Evolutionary conservation across 345 rosid species (phyloP).

Genomic region (Clarkia xantiana): DNA sequence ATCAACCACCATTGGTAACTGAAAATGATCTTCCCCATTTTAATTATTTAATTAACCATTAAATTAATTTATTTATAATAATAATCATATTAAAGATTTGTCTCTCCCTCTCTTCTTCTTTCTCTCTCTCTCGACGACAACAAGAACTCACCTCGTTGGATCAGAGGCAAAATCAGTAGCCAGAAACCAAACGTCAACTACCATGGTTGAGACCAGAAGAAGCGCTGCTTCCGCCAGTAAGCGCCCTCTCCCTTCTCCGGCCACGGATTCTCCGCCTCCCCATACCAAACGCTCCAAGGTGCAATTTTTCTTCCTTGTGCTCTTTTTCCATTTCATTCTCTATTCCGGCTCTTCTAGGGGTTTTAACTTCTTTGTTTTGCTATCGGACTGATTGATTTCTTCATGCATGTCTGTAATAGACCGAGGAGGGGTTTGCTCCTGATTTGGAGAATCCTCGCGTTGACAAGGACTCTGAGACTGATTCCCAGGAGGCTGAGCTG

Average conservation of each 20-base stretch:
- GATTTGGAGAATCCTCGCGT: slow-evolving; percentile 19
- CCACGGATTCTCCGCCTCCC: slow-evolving; percentile 31
- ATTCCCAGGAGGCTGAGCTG: slow-evolving; percentile 41
- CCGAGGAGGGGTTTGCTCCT: slow-evolving; percentile 8
- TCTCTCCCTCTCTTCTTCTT: no score
- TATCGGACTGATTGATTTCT: background rate
- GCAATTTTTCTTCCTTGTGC: slow-evolving; percentile 5
- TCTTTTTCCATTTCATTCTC: background rate
- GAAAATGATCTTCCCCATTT: no score
- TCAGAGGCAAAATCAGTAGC: background rate
- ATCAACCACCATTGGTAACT: no score
- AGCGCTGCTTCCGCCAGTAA: slow-evolving; percentile 76
- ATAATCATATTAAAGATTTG: no score
- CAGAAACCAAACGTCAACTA: background rate
- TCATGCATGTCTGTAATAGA: background rate
- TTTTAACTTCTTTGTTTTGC: background rate
- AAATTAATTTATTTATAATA: no score
- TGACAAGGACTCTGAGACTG: slow-evolving; percentile 36
- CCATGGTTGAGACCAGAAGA: slow-evolving; percentile 92
- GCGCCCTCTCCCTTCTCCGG: slow-evolving; percentile 51
- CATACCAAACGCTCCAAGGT: slow-evolving; percentile 67
- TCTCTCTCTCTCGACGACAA: background rate
- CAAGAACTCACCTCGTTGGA: background rate
- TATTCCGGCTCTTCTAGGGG: background rate
- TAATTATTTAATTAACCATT: no score